Evolutionary conservation across 1,284 basidiomycete genomes (phyloP), one percentile per base, ranked within the genome.

Genomic region (Agaricales sp.): DNA sequence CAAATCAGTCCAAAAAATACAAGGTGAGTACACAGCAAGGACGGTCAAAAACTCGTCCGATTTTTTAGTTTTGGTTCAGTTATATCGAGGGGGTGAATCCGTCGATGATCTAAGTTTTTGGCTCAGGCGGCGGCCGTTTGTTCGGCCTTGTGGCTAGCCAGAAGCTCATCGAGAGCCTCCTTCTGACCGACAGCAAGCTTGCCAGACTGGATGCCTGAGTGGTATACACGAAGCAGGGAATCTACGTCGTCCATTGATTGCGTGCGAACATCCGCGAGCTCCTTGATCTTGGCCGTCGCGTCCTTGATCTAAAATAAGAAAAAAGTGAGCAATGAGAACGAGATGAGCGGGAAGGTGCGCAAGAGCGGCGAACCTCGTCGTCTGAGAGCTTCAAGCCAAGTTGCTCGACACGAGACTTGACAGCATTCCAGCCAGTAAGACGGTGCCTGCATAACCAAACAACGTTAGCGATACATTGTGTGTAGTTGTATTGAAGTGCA

Each of bases 161-260:
- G 74, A 13, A 94, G 71, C 52, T 82, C 75, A 65, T 94, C 90
- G 41, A 95, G 74, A 14, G 87, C 84, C 61, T 87, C 86, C 70
- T 86, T 86, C 68, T 94, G 89, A 26, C 92, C 92, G 46, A 93
- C 82, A 50, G 79, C 82, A 56, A 95, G 83, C 64, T 88, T 82
- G 53, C 92, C 92, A 44, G 82, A 84, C 63, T 87, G 80, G 62
- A 93, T 91, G 35, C 85, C 91, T 44, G 87, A 86, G 74, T 94
- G 92, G 68, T 95, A 97, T 43, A 98, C 79, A 64, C 96, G 90
- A 41, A 99, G 77, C 45, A 99, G 85, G 37, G 89, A 90, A 68
- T 99, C 96, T 54, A 99, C 96, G 64, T 99, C 95, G 64, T 99
- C 95, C 88, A 99, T 98, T 19, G 90, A 92, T 68, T 99, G 96